Evolutionary conservation across 2,329 filamentous ascomycete species (phyloP).

Genomic region (Pyricularia pennisetigena): DNA sequence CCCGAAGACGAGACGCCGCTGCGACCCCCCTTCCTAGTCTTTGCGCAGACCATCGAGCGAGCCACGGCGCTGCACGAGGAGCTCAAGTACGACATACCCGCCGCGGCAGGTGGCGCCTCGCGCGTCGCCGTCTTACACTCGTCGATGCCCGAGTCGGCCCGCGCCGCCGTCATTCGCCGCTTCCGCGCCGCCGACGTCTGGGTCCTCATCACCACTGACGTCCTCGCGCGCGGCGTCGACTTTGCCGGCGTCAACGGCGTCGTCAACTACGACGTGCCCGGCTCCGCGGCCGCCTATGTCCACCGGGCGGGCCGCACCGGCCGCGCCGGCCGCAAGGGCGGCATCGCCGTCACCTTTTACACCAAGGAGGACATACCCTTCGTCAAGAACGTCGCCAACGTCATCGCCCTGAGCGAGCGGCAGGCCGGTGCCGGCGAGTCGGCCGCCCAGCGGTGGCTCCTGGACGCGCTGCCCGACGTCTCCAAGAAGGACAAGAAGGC

Average conservation of each 20-base stretch:
- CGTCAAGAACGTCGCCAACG: slow-evolving; percentile 85
- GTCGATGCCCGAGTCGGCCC: slow-evolving; percentile 64
- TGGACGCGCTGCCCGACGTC: slow-evolving; percentile 77
- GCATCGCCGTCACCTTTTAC: slow-evolving; percentile 87
- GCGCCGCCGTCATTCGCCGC: slow-evolving; percentile 73
- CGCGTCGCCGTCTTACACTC: slow-evolving; percentile 88
- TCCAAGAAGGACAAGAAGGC: slow-evolving; percentile 76
- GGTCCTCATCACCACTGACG: slow-evolving; percentile 92
- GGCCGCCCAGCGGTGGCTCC: slow-evolving; percentile 68
- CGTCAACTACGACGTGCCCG: slow-evolving; percentile 94
- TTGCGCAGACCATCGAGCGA: slow-evolving; percentile 90
- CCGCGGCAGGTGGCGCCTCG: slow-evolving; percentile 72
- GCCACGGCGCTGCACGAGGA: slow-evolving; percentile 82
- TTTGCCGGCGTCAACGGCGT: slow-evolving; percentile 93
- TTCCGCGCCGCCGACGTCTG: slow-evolving; percentile 91
- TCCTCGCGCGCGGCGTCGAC: slow-evolving; percentile 85
- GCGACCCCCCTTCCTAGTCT: slow-evolving; percentile 85
- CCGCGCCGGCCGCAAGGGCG: slow-evolving; percentile 75
- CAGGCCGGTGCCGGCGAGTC: slow-evolving; percentile 36
- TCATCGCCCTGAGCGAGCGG: slow-evolving; percentile 76
- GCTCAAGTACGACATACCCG: slow-evolving; percentile 86
- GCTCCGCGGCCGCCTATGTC: slow-evolving; percentile 81
- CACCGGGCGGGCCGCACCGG: slow-evolving; percentile 90
- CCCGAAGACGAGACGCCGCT: slow-evolving; percentile 42
- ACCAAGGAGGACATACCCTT: slow-evolving; percentile 88